These are phyloP conservation scores for Trichosporon ovoides DNA, from an alignment of 1,284 basidiomycete genomes.

Conservation along the genomic window DNA sequence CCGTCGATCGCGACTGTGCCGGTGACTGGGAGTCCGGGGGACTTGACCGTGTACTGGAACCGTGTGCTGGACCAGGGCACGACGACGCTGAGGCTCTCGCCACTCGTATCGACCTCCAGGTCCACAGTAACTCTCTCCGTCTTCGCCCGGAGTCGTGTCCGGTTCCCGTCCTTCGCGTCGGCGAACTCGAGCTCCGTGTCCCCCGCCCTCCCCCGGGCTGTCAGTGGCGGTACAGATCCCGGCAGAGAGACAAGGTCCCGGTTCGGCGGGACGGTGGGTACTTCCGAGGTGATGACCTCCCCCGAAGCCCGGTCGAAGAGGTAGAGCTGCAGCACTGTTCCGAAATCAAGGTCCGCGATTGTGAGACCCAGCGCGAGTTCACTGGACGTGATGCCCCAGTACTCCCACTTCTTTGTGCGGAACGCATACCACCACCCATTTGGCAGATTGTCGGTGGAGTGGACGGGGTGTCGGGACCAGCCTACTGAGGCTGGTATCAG, in stretches of 20 bases:
- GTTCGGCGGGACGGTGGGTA: neutral
- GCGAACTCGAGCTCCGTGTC: neutral
- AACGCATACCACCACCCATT: neutral
- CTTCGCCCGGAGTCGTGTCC: neutral
- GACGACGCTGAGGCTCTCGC: conserved; percentile 8
- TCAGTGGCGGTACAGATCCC: neutral
- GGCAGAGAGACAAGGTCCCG: neutral
- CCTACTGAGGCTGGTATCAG: neutral
- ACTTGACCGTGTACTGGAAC: conserved; percentile 10
- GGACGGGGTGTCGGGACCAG: neutral
- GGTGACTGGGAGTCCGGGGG: neutral
- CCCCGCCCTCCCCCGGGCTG: neutral
- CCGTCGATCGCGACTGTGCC: conserved; percentile 5
- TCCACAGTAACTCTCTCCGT: neutral
- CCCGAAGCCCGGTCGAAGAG: neutral
- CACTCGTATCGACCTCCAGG: neutral
- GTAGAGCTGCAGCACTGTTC: conserved; percentile 4
- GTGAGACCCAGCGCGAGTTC: conserved; percentile 7
- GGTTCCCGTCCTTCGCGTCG: neutral
- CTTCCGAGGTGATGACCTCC: conserved; percentile 1
- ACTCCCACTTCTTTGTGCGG: conserved; percentile 12
- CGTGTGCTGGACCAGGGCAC: conserved; percentile 3
- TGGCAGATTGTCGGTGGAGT: neutral
- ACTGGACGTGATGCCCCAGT: conserved; percentile 4
- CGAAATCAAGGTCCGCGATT: conserved; percentile 10